A percentile compares a stretch with the other conserved stretches of the same genome.
phyloP scores from a whole-genome alignment of 73 alveolate species.

The Paramecium sonneborni region DNA sequence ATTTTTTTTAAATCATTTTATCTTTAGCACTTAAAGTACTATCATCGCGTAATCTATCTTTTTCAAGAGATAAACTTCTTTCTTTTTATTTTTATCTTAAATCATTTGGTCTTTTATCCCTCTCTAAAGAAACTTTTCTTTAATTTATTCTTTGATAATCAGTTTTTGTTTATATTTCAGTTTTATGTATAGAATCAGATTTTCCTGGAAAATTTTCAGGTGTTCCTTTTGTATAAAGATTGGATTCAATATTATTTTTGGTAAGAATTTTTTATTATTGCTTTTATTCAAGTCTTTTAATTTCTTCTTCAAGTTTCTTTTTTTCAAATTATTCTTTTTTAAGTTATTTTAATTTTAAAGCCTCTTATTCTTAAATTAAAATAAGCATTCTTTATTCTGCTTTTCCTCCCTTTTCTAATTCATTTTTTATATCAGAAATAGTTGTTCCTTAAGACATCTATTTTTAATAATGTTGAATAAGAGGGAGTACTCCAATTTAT shows the following conservation, averaged over 20 bases:
- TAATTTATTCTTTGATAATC: background rate
- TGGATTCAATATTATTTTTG: background rate
- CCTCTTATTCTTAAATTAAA: background rate
- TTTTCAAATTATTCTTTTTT: constrained; percentile 38
- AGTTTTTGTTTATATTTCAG: background rate
- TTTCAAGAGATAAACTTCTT: constrained; percentile 18
- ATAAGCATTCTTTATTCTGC: constrained; percentile 31
- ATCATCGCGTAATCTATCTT: constrained; percentile 47
- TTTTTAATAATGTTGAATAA: constrained; percentile 47
- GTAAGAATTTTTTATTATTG: background rate
- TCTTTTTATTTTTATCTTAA: background rate
- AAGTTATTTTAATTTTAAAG: constrained; percentile 43
- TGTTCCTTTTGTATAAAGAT: background rate
- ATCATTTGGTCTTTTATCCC: background rate
- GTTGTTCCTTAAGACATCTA: background rate
- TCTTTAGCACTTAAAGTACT: background rate
- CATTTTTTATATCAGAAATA: background rate
- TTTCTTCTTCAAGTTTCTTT: constrained; percentile 40
- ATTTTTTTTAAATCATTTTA: constrained; percentile 2
- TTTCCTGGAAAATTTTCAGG: background rate
- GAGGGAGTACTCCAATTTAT: constrained; percentile 81
- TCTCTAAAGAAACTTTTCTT: constrained; percentile 1
- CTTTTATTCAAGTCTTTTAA: constrained; percentile 57
- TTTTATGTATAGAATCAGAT: background rate
- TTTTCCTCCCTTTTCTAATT: constrained; percentile 50